Percentiles rank a stretch among this genome's conserved stretches.
phyloP scores from a whole-genome alignment of 257 asterid species.

The Solanum gracilifrons region DNA sequence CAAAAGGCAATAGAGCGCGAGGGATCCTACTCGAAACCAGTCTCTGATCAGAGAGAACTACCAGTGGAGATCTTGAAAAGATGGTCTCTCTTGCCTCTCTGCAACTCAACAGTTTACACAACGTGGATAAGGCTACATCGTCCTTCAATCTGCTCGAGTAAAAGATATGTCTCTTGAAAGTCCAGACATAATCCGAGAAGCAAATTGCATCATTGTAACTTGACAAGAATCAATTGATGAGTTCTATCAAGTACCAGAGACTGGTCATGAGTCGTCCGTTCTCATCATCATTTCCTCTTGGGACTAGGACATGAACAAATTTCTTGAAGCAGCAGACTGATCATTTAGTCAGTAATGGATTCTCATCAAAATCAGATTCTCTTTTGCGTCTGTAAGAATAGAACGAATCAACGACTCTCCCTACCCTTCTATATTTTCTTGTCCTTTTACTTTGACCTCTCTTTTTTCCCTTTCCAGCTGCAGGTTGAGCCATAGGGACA shows the following conservation, averaged over 20 bases:
- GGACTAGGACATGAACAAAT: not conserved
- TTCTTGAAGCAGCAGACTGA: not conserved
- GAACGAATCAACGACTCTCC: slow-evolving; percentile 35
- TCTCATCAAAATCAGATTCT: slow-evolving; percentile 38
- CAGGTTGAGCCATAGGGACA: slow-evolving; percentile 31
- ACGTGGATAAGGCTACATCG: not conserved
- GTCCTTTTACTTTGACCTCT: slow-evolving; percentile 33
- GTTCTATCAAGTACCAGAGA: not conserved
- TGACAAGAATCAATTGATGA: not conserved
- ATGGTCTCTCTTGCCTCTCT: not conserved
- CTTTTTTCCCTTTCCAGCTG: slow-evolving; percentile 29
- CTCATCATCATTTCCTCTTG: not conserved
- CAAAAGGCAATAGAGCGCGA: not conserved
- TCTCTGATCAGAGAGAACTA: not conserved
- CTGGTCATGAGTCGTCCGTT: not conserved
- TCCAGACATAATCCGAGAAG: not conserved
- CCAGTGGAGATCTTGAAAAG: not conserved
- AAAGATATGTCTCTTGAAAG: not conserved
- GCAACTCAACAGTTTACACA: not conserved
- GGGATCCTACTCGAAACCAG: not conserved
- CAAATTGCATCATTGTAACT: not conserved
- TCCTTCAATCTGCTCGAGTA: not conserved
- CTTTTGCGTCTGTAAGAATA: slow-evolving; percentile 51
- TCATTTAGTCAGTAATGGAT: not conserved
- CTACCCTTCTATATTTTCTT: slow-evolving; percentile 45